These are phyloP conservation scores for Dictyophora rubrovolvata DNA, from an alignment of 768 basidiomycete genomes.

Conservation along the genomic window DNA sequence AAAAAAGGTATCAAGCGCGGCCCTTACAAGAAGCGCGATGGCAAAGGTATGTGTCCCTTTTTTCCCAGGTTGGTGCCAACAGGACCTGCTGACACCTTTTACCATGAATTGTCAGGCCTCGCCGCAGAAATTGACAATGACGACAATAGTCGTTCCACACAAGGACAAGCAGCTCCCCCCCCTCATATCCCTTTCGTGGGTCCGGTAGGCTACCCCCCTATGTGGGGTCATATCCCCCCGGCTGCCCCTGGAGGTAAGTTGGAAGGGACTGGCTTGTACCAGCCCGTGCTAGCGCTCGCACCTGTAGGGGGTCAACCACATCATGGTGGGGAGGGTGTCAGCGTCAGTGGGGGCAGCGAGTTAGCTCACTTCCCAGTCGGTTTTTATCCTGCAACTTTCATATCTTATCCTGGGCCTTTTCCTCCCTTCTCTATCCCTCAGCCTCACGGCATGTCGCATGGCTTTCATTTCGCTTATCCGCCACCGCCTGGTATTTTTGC, in stretches of 20 bases:
- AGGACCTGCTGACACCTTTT: background rate
- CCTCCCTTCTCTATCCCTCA: conserved; percentile 36
- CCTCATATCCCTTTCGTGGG: conserved; percentile 43
- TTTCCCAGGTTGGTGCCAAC: background rate
- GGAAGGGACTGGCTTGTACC: conserved; percentile 37
- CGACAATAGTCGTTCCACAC: background rate
- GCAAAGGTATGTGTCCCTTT: conserved; percentile 52
- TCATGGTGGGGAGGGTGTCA: conserved; percentile 31
- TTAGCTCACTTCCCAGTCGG: conserved; percentile 23
- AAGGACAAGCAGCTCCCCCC: conserved; percentile 26
- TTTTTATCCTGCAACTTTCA: conserved; percentile 38
- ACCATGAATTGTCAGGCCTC: background rate
- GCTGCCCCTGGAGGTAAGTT: conserved; percentile 22
- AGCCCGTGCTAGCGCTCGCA: conserved; percentile 31
- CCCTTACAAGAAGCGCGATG: conserved; percentile 94
- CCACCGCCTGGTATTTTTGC: conserved; percentile 5
- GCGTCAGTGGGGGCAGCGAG: conserved; percentile 26
- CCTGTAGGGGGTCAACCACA: conserved; percentile 27
- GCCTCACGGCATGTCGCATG: conserved; percentile 2
- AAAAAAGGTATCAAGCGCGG: conserved; percentile 81
- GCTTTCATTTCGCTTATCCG: conserved; percentile 8
- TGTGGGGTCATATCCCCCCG: conserved; percentile 46
- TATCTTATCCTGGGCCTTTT: conserved; percentile 35
- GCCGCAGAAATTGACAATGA: conserved; percentile 1
- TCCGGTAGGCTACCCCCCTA: conserved; percentile 42